Evolutionary conservation across 1,284 basidiomycete genomes (phyloP), one percentile per base, ranked within the genome.

Genomic region (Papiliotrema laurentii): DNA sequence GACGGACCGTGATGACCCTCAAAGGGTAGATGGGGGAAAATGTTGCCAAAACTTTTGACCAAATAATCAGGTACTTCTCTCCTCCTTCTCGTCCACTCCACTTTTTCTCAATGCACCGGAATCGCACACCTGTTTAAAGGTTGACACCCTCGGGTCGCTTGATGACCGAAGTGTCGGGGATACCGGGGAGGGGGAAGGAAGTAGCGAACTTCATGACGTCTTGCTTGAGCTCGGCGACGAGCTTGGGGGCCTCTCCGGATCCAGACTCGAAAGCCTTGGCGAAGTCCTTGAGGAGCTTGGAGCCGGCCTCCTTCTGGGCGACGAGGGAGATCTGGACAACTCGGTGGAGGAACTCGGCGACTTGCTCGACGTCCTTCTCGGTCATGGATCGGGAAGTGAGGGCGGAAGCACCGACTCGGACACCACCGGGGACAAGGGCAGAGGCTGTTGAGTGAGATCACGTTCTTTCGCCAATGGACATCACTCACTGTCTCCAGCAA

Each of bases 251-350:
- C 58, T 83, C 79, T 70, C 87, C 86, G 59, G 81, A 79, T 57
- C 83, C 80, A 24, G 77, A 78, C 28, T 84, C 85, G 41, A 89
- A 91, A 37, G 85, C 84, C 55, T 85, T 83, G 61, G 93, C 82
- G 68, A 98, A 98, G 81, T 97, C 94, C 79, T 93, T 93, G 56
- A 99, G 81, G 57, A 96, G 78, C 81, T 97, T 98, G 57, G 83
- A 83, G 45, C 93, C 93, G 31, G 93, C 89, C 77, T 94, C 91
- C 76, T 93, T 89, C 77, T 98, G 96, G 47, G 93, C 79, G 38
- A 81, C 69, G 42, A 92, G 80, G 45, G 89, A 83, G 64, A 93
- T 83, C 77, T 96, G 89, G 40, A 97, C 86, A 21, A 87, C 82
- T 45, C 91, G 89, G 79, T 94, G 89, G 53, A 97, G 79, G 83